A percentile compares a stretch with the other conserved stretches of the same genome.
Conservation (phyloP, 345 rosid genomes). For the Acer campestre region DNA sequence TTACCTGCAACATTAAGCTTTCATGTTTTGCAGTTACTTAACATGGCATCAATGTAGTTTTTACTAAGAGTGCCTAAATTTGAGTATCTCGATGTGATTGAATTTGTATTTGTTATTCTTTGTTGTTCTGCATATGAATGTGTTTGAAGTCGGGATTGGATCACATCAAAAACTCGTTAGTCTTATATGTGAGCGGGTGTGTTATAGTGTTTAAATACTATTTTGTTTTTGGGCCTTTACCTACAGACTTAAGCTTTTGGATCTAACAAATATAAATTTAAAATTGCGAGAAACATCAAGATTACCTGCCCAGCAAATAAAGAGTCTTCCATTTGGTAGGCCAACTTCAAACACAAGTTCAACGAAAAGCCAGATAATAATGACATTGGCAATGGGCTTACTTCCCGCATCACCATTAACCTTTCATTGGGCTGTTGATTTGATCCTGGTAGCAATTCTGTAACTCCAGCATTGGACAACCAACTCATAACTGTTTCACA, state of each 20-base stretch:
- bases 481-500: constrained; percentile 80
- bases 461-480: constrained; percentile 78
- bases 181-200: no score
- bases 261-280: not conserved
- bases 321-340: constrained; percentile 80
- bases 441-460: constrained; percentile 63
- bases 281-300: constrained; percentile 21
- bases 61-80: not conserved
- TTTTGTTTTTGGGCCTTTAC: not conserved
- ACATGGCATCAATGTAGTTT: not conserved
- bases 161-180: not conserved
- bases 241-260: not conserved
- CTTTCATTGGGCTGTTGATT: constrained; percentile 77
- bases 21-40: not conserved
- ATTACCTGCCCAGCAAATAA: constrained; percentile 86
- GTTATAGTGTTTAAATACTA: not conserved
- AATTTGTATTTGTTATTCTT: not conserved
- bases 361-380: constrained; percentile 86
- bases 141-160: not conserved
- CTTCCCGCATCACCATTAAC: constrained; percentile 85
- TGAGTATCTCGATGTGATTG: not conserved
- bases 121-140: not conserved
- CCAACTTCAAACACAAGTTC: constrained; percentile 80
- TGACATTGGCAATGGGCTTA: constrained; percentile 89
- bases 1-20: not conserved